These are phyloP conservation scores for Podospora conica DNA, from an alignment of 495 filamentous ascomycete genomes.

Conservation along the genomic window DNA sequence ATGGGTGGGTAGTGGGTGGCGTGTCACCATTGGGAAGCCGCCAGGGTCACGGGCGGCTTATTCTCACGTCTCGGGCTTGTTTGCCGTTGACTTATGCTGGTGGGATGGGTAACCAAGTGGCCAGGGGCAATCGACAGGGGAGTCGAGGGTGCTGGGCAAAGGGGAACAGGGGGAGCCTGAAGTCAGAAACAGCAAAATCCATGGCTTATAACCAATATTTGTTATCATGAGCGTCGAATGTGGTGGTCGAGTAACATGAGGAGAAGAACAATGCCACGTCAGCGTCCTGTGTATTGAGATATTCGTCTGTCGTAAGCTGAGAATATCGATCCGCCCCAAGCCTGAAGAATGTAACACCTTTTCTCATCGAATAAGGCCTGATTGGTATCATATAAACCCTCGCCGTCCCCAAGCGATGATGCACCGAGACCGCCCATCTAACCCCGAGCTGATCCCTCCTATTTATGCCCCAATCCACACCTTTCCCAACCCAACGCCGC, in stretches of 20 bases:
- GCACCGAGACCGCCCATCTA: not conserved
- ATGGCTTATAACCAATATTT: not conserved
- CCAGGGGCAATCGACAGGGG: not conserved
- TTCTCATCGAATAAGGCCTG: not conserved
- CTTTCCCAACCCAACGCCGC: not conserved
- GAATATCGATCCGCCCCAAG: not conserved
- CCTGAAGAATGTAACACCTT: not conserved
- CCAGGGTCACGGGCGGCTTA: no score
- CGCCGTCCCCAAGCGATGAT: not conserved
- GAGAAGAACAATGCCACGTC: not conserved
- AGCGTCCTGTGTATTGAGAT: not conserved
- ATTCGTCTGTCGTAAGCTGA: not conserved
- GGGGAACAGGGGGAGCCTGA: not conserved
- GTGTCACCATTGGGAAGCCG: no score
- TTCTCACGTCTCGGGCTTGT: no score
- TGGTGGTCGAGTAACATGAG: not conserved
- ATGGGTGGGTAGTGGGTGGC: not conserved
- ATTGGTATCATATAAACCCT: not conserved
- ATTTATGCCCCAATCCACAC: not conserved
- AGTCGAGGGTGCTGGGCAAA: not conserved
- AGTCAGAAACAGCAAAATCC: not conserved
- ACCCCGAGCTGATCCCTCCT: no score
- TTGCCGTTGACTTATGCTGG: no score
- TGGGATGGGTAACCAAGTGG: not conserved
- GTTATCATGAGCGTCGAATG: not conserved